Evolutionary conservation across 2,329 filamentous ascomycete species (phyloP).

Genomic region (Diaporthe ampelina): DNA sequence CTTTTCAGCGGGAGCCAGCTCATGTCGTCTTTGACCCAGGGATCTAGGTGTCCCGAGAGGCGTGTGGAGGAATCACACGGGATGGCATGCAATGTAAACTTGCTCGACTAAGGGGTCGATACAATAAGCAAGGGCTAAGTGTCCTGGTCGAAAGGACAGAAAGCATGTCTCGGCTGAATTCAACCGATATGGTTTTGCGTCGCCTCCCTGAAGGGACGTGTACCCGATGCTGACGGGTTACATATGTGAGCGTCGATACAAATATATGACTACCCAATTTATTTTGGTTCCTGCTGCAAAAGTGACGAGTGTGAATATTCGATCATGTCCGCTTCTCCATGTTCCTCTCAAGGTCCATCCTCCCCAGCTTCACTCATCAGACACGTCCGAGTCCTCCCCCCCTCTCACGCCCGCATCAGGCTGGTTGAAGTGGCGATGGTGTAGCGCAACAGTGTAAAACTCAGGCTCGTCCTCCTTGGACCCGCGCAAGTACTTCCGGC

Average conservation of each 20-base stretch:
- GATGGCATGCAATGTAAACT: no score
- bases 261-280: no score
- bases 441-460: slow-evolving; percentile 35
- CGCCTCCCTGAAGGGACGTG: neutral
- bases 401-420: neutral
- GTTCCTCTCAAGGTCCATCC: no score
- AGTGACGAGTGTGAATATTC: neutral
- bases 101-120: neutral
- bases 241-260: neutral
- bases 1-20: neutral
- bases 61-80: neutral
- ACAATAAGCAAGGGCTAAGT: neutral
- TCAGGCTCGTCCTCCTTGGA: slow-evolving; percentile 36
- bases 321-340: neutral
- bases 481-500: slow-evolving; percentile 8
- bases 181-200: neutral
- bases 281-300: no score
- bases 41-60: no score
- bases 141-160: neutral
- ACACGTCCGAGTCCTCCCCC: slow-evolving; percentile 5
- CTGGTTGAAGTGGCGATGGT: neutral
- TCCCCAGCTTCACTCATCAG: neutral
- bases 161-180: neutral
- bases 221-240: neutral
- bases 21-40: accelerated